Evolutionary conservation across 768 basidiomycete species (phyloP).

Genomic region (Chlorophyllum brunneum): DNA sequence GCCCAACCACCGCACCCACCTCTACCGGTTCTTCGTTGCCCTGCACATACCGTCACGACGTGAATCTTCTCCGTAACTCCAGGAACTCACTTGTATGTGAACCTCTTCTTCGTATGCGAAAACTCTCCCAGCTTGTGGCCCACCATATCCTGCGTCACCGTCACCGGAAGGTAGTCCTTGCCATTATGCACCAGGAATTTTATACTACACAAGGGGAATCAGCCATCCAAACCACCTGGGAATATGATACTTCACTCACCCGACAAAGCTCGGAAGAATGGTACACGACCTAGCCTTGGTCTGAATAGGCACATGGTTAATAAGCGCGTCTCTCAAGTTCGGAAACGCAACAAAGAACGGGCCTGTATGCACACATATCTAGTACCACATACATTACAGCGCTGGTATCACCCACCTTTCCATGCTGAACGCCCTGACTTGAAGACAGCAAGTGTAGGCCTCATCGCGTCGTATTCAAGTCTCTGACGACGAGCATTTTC

Average conservation of each 20-base stretch:
- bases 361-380: conserved; percentile 42
- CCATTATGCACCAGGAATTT: conserved; percentile 95
- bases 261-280: conserved; percentile 93
- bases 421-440: conserved; percentile 76
- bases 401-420: conserved; percentile 52
- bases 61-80: neutral
- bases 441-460: conserved; percentile 53
- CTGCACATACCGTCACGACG: neutral
- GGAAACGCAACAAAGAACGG: conserved; percentile 95
- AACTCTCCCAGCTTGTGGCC: conserved; percentile 98
- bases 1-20: neutral
- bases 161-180: conserved; percentile 81
- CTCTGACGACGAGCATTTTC: conserved; percentile 5
- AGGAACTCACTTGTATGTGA: conserved; percentile 73
- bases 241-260: conserved; percentile 45
- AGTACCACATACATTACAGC: neutral
- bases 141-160: conserved; percentile 95
- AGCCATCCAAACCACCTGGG: neutral
- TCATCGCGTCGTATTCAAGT: conserved; percentile 38
- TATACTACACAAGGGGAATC: conserved; percentile 47
- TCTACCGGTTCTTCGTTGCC: conserved; percentile 11
- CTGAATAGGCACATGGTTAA: conserved; percentile 80
- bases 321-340: conserved; percentile 74
- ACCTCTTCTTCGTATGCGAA: conserved; percentile 82
- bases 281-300: conserved; percentile 90